Percentiles rank a stretch among this genome's conserved stretches.
These are phyloP conservation scores for Diospyros lotus DNA, from an alignment of 148 eudicot genomes.

Conservation along the genomic window DNA sequence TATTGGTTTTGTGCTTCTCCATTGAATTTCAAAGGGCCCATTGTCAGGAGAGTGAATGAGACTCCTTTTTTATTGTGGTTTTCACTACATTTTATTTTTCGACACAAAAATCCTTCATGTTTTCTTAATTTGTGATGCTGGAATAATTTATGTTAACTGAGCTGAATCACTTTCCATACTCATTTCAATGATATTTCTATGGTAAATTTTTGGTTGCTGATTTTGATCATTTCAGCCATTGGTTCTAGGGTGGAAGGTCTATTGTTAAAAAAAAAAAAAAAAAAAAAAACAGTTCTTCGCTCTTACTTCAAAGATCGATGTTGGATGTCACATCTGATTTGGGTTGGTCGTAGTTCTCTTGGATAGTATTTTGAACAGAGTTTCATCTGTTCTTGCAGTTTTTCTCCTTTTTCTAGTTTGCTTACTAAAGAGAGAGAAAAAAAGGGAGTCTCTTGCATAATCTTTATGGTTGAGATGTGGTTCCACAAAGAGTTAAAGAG, in stretches of 20 bases:
- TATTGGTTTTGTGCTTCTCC: not conserved
- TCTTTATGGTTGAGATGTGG: too few species aligned
- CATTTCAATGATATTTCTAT: not conserved
- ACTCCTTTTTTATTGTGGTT: not conserved
- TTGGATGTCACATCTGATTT: not conserved
- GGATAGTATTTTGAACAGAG: not conserved
- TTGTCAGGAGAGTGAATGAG: not conserved
- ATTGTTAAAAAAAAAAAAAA: not conserved
- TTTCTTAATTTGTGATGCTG: not conserved
- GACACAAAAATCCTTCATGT: too few species aligned
- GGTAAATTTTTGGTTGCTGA: not conserved
- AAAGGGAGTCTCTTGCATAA: too few species aligned
- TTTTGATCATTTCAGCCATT: too few species aligned
- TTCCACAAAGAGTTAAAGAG: too few species aligned
- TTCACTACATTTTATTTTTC: too few species aligned
- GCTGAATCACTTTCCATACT: not conserved
- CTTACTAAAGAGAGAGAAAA: too few species aligned
- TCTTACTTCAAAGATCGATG: not conserved
- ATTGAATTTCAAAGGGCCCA: not conserved
- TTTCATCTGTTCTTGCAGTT: too few species aligned
- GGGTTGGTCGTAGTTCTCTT: not conserved
- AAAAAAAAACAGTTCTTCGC: not conserved
- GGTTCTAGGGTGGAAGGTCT: not conserved
- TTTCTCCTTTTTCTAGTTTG: too few species aligned
- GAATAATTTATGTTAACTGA: not conserved